Evolutionary conservation across 345 rosid species (phyloP), one percentile per base, ranked within the genome.

Genomic region (Cochlearia excelsa): DNA sequence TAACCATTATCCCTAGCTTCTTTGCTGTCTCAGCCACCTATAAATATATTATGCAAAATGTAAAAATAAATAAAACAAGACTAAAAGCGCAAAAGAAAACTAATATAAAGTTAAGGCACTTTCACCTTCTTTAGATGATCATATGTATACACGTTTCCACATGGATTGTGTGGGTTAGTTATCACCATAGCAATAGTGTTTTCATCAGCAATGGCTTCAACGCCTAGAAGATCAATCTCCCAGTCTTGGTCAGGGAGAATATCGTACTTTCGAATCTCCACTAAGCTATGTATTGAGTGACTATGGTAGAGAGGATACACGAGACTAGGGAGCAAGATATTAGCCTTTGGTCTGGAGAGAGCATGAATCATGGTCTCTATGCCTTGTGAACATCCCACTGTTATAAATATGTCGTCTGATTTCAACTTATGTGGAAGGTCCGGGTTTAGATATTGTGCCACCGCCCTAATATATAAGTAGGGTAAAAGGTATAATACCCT

Each of bases 11-110:
- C 28, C 83, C 77, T 40, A 81, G 75, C 69, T 71, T 77, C 38
- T 53, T 58, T 2, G 86, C 86, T 4, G 45, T 79, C 70, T 85
- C 84, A 8, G 86, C 86, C 34, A 85, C 50, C 88, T 84, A 51
- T 37, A 27, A 3, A 35, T 16, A 16, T 16, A 16, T 16, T 16
- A 16, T 16, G 23, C 23, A 16, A 16, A 16, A 16, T 16, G 23
- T 16, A 16, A 16, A 16, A 16, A 16, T 16, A 16, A 16, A 16
- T 16, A 16, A 16, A 16, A 16, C 23, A 16, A 16, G 23, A 16
- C 23, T 16, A 16, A 16, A 16, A 16, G 23, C 23, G 23, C 23
- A 16, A 16, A 16, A 16, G 23, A 16, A 16, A 16, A 16, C 23
- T 23, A 23, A 30, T 3, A 30, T 16, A 31, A 51, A 41, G 28